Base-by-base conservation (phyloP, 805 yeast species). In the Cyberlindnera samutprakarnensis region DNA sequence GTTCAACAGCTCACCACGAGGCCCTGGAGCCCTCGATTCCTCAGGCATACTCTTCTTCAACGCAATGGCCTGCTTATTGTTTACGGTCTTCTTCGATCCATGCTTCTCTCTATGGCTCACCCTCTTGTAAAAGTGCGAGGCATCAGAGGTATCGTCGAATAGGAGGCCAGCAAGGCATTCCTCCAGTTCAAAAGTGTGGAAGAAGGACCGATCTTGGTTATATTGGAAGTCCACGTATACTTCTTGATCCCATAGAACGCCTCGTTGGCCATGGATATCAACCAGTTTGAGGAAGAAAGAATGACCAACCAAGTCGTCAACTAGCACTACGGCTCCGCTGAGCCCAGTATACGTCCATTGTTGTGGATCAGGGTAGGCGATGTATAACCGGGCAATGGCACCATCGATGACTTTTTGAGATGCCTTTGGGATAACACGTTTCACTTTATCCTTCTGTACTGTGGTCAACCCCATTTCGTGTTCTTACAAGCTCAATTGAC, bases 181-280 rank as follows among this genome's bases (percentile, higher is more conserved):
- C 46, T 92, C 97, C 28, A 86, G 64, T 61, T 92, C 98, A 60
- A 92, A 92, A 6, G 94, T 69, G 55, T 92, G 97, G 68, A 92
- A 92, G 58, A 85, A 92, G 24, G 94, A 77, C 20, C 98, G 72
- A 56, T 92, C 98, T 57, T 92, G 97, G 51, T 83, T 74, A 58
- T 92, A 92, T 46, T 79, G 78, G 56, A 92, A 87, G 47, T 84
- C 80, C 10, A 85, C 78, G 49, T 84, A 90, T 30, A 92, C 59
- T 57, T 92, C 98, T 57, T 92, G 98, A 56, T 92, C 98, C 98
- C 98, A 92, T 0, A 92, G 43, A 0, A 92, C 95, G 22, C 97
- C 97, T 25, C 81, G 64, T 39, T 75, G 71, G 6, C 94, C 95
- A 23, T 65, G 51, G 20, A 90, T 75, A 50, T 92, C 98, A 6